Evolutionary conservation across 345 rosid genomes (phyloP), one percentile per base, ranked within the genome.

Genomic region (Aquilaria sinensis): DNA sequence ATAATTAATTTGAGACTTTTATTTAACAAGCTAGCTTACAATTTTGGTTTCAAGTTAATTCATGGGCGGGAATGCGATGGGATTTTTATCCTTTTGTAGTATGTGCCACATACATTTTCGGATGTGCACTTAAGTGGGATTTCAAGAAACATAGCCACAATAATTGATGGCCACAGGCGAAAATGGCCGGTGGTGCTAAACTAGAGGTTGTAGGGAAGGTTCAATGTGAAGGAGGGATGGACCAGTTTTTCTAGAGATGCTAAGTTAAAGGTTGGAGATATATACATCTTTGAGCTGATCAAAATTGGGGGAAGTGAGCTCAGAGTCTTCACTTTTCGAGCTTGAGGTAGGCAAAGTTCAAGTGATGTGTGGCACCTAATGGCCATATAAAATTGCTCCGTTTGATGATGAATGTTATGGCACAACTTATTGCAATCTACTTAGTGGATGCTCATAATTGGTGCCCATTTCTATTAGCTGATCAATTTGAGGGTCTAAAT

Each of bases 1-100:
- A 16, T 16, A 15, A 12, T 52, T 5, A n/a, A 1, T 1, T 52
- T 5, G 10, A 6, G 11, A 7, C 29, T 6, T 53, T 29, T 2
- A 3, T 53, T 29, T 10, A 6, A 52, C 3, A n/a, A 9, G 16
- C 32, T 33, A 3, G 12, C 12, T 1, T 23, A 23, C 23, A 23
- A 23, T 23, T 23, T 23, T 23, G 23, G 23, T 23, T 23, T 23
- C 23, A 23, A 23, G 23, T 23, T 23, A 23, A 23, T 23, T 0
- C 23, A 23, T 23, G 23, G 23, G 23, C 23, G 23, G 23, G 23
- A 23, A 23, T 23, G 23, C 1, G 23, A 23, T 23, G 23, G 23
- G 23, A 23, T 2, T 13, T 34, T 30, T 46, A 23, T 64, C 0
- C 56, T 15, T 10, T 23, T 71, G 68, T 73, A 67, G 73, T 37